Base-by-base conservation (phyloP, 139 green algal species). In the Micractinium sp. region DNA sequence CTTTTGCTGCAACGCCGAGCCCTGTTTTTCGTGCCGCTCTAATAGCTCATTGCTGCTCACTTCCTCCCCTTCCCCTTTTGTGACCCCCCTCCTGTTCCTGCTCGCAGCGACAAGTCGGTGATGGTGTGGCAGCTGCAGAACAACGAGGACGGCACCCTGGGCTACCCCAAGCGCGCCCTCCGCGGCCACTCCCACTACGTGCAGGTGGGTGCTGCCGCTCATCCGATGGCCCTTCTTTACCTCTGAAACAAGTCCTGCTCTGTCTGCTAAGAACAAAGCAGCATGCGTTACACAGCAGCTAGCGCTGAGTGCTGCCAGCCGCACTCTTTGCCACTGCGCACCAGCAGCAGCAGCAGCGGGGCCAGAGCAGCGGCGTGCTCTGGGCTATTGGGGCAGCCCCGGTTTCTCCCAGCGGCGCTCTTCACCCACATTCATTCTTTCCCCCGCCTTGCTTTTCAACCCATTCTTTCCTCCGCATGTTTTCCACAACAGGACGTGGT, bases 151-250 rank as follows among this genome's bases (percentile, higher is more conserved):
- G 92, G 85, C 74, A 93, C 96, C 87, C 98, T 98, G 85, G 98
- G 98, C 76, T 95, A 94, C 85, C 88, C 98, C 88, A 88, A 88
- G 81, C 92, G 95, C 60, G 86, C 95, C 93, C 88, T 99, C 87
- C 93, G 85, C 56, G 98, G 98, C 88, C 97, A 99, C 96, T 96
- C 92, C 87, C 97, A 99, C 95, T 99, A 98, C 90, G 94, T 99
- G 38, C 95, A 99, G 94, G 97, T 77, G 35, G 3, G 79, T n/a
- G n/a, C n/a, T n/a, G n/a, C n/a, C n/a, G n/a, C n/a, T n/a, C n/a
- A n/a, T n/a, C n/a, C n/a, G n/a, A n/a, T n/a, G n/a, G n/a, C n/a
- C n/a, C n/a, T n/a, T n/a, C n/a, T n/a, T n/a, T n/a, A n/a, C n/a
- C n/a, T n/a, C n/a, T n/a, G n/a, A n/a, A n/a, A n/a, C n/a, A 5